phyloP scores from a whole-genome alignment of 306 rosid genomes.

The Cucurbita argyrosperma region DNA sequence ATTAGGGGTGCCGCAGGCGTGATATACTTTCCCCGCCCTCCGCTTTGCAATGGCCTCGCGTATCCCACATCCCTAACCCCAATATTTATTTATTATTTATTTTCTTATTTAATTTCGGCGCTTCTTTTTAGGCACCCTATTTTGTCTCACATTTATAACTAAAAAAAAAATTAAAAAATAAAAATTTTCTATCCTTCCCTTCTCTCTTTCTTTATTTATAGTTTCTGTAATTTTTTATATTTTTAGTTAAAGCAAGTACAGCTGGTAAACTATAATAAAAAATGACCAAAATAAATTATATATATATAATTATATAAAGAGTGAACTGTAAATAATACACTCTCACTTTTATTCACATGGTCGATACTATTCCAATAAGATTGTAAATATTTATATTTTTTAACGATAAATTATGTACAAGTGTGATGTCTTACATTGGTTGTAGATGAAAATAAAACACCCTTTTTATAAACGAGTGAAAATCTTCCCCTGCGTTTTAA shows the following conservation, averaged over 20 bases:
- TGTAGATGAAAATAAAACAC: too few relatives aligned
- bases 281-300: neutral
- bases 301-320: neutral
- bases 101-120: neutral
- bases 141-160: slow-evolving; percentile 6
- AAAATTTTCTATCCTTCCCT: neutral
- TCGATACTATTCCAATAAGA: neutral
- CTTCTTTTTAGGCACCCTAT: neutral
- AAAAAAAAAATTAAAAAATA: too few relatives aligned
- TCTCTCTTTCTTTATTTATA: neutral
- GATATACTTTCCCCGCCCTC: neutral
- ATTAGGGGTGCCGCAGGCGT: neutral
- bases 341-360: neutral
- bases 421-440: too few relatives aligned
- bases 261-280: slow-evolving; percentile 2
- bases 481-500: too few relatives aligned
- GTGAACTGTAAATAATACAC: neutral
- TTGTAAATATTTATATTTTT: neutral
- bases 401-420: neutral
- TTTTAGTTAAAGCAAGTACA: neutral
- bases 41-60: neutral
- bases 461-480: too few relatives aligned
- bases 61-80: neutral
- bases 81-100: neutral
- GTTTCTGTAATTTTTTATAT: neutral